Evolutionary conservation across 2,329 filamentous ascomycete genomes (phyloP).

Genomic region (Aspergillus pseudoterreus): DNA sequence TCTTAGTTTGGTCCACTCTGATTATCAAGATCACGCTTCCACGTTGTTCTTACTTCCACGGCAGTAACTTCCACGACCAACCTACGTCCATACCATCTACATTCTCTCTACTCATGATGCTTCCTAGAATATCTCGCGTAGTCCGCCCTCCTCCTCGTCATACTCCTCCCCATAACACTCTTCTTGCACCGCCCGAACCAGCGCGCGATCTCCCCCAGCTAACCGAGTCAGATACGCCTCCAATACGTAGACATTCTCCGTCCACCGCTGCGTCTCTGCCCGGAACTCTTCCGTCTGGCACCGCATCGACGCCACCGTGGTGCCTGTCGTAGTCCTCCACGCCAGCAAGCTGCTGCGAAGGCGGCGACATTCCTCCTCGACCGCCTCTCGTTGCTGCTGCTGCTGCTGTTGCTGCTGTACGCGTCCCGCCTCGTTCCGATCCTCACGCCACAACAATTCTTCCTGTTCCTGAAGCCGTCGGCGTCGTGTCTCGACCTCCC

Average conservation of each 20-base stretch:
- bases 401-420: conserved; percentile 18
- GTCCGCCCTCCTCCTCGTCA: conserved; percentile 40
- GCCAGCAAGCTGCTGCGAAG: conserved; percentile 22
- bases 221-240: conserved; percentile 39
- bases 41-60: background rate
- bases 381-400: conserved; percentile 16
- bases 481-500: conserved; percentile 36
- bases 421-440: conserved; percentile 3
- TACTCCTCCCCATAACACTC: conserved; percentile 53
- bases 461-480: conserved; percentile 26
- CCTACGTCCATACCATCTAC: too few species aligned
- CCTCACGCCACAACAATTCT: conserved; percentile 3
- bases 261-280: conserved; percentile 33
- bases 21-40: background rate
- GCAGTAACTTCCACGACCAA: background rate
- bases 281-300: conserved; percentile 28
- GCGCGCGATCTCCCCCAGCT: conserved; percentile 42
- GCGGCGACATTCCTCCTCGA: conserved; percentile 28
- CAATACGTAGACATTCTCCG: conserved; percentile 43
- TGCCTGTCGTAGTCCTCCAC: conserved; percentile 25
- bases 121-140: background rate
- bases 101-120: too few species aligned
- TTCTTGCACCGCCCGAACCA: conserved; percentile 41
- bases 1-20: conserved; percentile 16
- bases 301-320: conserved; percentile 29